Base-by-base conservation (phyloP, 2,329 filamentous ascomycete genomes). In the Xylariaceae sp. region DNA sequence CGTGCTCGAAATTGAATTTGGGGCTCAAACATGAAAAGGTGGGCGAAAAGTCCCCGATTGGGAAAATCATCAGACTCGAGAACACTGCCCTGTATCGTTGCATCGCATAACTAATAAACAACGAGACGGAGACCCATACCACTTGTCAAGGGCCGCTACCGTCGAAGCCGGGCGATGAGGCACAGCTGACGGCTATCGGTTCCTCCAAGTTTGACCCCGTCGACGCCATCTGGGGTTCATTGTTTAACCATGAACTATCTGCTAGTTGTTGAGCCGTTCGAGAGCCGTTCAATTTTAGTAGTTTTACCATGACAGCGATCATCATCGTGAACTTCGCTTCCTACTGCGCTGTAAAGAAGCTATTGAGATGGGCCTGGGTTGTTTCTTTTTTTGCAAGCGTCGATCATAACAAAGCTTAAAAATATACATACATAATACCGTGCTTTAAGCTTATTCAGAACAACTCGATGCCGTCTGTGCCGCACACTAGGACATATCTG, bases 371-470 rank as follows among this genome's bases (percentile, higher is more conserved):
- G n/a, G n/a, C n/a, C n/a, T n/a, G n/a, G n/a, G n/a, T n/a, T n/a
- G n/a, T n/a, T n/a, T n/a, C n/a, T n/a, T n/a, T n/a, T n/a, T n/a
- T n/a, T 36, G 24, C 23, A 19, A 26, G n/a, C 51, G 56, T 45
- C 56, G 51, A 60, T 48, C 56, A 36, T 16, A 44, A 40, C 53
- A 49, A 56, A 29, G 47, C 41, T 52, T 29, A 41, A 48, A 53
- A 47, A 37, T 48, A 58, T 31, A 31, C 37, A 39, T 44, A n/a
- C n/a, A n/a, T n/a, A n/a, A n/a, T n/a, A n/a, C n/a, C 34, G 28
- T 34, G 45, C 37, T 23, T 40, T 26, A 45, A 39, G 34, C 29
- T 36, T 17, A 24, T 40, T 39, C 36, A 45, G 2, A 40, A 31
- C 24, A 37, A 21, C 16, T 17, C 44, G 53, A 23, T 56, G 46